These are phyloP conservation scores for Boeremia lycopersici DNA, from an alignment of 2,329 filamentous ascomycete genomes.

Conservation along the genomic window DNA sequence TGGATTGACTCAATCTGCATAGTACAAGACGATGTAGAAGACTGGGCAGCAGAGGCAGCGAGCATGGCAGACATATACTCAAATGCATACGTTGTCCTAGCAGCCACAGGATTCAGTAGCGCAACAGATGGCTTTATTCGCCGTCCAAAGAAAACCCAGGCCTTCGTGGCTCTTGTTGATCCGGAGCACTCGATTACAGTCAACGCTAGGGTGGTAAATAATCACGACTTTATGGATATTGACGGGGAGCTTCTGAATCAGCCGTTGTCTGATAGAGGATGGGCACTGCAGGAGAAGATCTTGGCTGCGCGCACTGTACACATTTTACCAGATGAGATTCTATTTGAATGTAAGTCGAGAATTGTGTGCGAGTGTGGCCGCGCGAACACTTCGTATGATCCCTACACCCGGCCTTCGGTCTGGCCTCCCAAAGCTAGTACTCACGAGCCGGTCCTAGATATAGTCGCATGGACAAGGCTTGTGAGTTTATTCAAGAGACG, in stretches of 20 bases:
- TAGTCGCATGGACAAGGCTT: background rate
- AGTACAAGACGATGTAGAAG: slow-evolving; percentile 22
- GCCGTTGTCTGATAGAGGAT: slow-evolving; percentile 9
- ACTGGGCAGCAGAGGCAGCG: slow-evolving; percentile 22
- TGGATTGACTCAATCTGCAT: slow-evolving; percentile 32
- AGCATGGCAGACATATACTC: slow-evolving; percentile 24
- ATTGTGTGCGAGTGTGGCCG: slow-evolving; percentile 13
- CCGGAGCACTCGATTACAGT: background rate
- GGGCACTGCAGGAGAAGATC: slow-evolving; percentile 10
- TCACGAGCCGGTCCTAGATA: no score
- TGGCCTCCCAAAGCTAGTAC: background rate
- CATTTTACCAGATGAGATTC: slow-evolving; percentile 7
- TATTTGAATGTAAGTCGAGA: slow-evolving; percentile 5
- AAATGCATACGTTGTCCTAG: slow-evolving; percentile 19
- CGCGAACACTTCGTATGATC: no score
- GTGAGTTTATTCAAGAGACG: background rate
- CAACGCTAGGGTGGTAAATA: background rate
- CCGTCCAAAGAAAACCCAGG: background rate
- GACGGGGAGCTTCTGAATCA: background rate
- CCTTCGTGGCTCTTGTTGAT: background rate
- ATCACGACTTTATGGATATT: background rate
- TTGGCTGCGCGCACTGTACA: slow-evolving; percentile 8
- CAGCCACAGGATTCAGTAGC: slow-evolving; percentile 3
- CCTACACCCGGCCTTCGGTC: background rate
- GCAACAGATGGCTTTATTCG: slow-evolving; percentile 1